Evolutionary conservation across 140 eudicot species (phyloP).

Genomic region (Bidens hawaiensis): DNA sequence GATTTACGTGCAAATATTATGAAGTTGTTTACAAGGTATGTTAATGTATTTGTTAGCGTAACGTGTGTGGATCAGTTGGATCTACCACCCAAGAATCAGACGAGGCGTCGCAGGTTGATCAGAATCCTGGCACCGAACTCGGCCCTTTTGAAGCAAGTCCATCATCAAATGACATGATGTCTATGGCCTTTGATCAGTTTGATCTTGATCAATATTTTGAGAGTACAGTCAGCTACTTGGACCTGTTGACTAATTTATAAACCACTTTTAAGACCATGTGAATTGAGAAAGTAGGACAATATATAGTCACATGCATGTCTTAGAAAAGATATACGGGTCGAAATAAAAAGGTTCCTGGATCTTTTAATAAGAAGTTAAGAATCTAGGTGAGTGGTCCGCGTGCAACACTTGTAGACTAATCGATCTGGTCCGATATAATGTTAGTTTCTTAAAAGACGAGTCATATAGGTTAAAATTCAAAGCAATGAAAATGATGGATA

Average conservation of each 20-base stretch:
- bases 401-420: background rate
- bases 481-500: too few relatives aligned
- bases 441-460: background rate
- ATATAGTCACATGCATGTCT: background rate
- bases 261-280: background rate
- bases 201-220: background rate
- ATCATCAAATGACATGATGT: background rate
- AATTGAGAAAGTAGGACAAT: background rate
- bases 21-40: background rate
- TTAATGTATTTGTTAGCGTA: background rate
- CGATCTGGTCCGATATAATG: too few relatives aligned
- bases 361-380: background rate
- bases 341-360: background rate
- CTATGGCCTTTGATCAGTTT: background rate
- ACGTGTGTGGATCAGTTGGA: background rate
- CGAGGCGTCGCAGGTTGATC: background rate
- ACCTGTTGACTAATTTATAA: background rate
- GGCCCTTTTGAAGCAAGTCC: slow-evolving; percentile 4
- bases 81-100: slow-evolving; percentile 1
- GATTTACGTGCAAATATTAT: background rate
- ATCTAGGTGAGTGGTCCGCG: background rate
- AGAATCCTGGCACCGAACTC: background rate
- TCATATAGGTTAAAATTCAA: background rate
- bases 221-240: background rate
- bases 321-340: background rate